Evolutionary conservation across 495 filamentous ascomycete species (phyloP), one percentile per base, ranked within the genome.

Genomic region (Aspergillus avenaceus): DNA sequence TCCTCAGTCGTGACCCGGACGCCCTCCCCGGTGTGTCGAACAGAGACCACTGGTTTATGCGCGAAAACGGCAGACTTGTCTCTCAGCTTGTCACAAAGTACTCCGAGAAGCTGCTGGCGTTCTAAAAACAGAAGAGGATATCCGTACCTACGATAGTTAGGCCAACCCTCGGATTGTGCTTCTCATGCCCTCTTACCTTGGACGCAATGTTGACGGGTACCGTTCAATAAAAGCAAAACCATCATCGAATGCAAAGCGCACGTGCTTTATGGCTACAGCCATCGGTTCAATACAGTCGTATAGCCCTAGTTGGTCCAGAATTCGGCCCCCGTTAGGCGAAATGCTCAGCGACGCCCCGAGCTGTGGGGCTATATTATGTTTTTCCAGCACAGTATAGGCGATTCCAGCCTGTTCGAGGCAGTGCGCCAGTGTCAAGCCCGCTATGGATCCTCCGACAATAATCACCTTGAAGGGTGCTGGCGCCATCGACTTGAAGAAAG

Each of bases 351-450:
- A 60, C 12, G 71, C 64, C 5, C 76, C 78, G 0, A 66, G 37
- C 11, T 70, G 54, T 1, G 73, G 67, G 8, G 63, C 49, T 14
- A 76, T 47, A 5, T 65, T 57, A 14, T 62, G 54, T 21, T 63
- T 60, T 58, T 82, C 80, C 3, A 81, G 64, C 8, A 83, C 43
- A 8, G 75, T 54, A 38, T 72, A 77, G 50, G 78, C 74, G 52
- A 83, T 74, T 19, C 60, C 61, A 4, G 66, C 64, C 13, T 59
- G 58, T 3, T 66, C 44, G 14, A 83, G 64, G 22, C 61, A 63
- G 38, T 79, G 70, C 0, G 79, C 76, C n/a, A 38, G 12, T 4
- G 34, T 38, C 16, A 38, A 18, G 4, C 34, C 34, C 6, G 34
- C 16, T 5, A 38, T 6, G 5, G 34, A 38, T 6, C 34, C 34